phyloP scores from a whole-genome alignment of 129 eudicot genomes.

The Apium graveolens region DNA sequence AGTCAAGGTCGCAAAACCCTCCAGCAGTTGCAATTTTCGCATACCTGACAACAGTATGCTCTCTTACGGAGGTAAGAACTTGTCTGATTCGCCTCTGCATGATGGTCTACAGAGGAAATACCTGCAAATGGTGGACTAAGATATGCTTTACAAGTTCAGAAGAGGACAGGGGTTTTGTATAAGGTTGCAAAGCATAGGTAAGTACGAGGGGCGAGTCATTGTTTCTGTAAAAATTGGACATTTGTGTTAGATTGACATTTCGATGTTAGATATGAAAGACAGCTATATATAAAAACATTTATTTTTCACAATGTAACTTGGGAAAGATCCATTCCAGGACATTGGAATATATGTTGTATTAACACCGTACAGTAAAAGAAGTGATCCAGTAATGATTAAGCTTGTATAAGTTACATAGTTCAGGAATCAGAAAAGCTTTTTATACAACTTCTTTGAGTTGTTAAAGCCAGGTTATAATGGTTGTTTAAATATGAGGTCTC shows the following conservation, averaged over 20 bases:
- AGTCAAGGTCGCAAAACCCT: constrained; percentile 59
- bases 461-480: too few relatives aligned
- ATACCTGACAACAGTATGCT: constrained; percentile 44
- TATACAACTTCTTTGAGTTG: too few relatives aligned
- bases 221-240: neutral
- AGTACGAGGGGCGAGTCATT: neutral
- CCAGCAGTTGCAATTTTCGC: constrained; percentile 63
- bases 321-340: neutral
- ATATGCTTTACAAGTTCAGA: neutral
- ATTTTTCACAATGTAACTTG: neutral
- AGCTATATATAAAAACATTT: neutral
- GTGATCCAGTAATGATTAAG: neutral
- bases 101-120: neutral
- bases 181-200: neutral
- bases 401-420: neutral
- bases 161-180: neutral
- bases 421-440: neutral
- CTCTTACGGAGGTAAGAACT: constrained; percentile 44
- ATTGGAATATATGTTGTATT: neutral
- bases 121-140: neutral
- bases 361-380: neutral
- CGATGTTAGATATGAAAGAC: neutral
- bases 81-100: constrained; percentile 51
- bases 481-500: too few relatives aligned
- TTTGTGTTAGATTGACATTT: neutral